phyloP scores from a whole-genome alignment of 495 filamentous ascomycete species.

The Penicillium riverlandense region DNA sequence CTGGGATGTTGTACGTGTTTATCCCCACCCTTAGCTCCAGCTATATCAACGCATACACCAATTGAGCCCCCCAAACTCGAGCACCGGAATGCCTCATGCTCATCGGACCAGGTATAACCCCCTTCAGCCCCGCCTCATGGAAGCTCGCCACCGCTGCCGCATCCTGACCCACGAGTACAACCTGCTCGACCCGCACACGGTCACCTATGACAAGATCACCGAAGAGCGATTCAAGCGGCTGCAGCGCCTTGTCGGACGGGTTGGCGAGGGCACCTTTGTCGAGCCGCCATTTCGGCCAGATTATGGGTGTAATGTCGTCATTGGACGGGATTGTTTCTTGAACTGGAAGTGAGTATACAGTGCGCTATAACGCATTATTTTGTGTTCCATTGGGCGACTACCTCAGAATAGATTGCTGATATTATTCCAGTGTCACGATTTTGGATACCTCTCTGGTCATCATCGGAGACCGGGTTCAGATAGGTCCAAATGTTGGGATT shows the following conservation, averaged over 20 bases:
- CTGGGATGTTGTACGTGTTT: slow-evolving; percentile 39
- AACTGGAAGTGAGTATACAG: slow-evolving; percentile 41
- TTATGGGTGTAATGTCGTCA: slow-evolving; percentile 47
- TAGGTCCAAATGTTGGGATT: slow-evolving; percentile 67
- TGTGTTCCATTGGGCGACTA: background rate
- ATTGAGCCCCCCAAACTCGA: too few relatives aligned
- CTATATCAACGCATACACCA: too few relatives aligned
- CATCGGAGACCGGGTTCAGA: slow-evolving; percentile 67
- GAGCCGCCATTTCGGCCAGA: slow-evolving; percentile 47
- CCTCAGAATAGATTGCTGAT: background rate
- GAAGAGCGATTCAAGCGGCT: slow-evolving; percentile 30
- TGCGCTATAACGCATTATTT: background rate
- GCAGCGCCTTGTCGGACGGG: slow-evolving; percentile 31
- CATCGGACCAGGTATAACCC: slow-evolving; percentile 32
- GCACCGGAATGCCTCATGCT: too few relatives aligned
- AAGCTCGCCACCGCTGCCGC: slow-evolving; percentile 40
- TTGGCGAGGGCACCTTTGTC: slow-evolving; percentile 38
- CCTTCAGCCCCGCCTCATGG: slow-evolving; percentile 27
- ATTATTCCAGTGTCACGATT: slow-evolving; percentile 40
- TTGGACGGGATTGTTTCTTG: slow-evolving; percentile 44
- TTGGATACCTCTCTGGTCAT: slow-evolving; percentile 69
- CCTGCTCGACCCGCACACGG: slow-evolving; percentile 32
- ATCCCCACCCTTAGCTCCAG: too few relatives aligned
- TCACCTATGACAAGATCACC: slow-evolving; percentile 27
- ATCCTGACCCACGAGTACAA: slow-evolving; percentile 40